A percentile compares a stretch with the other conserved stretches of the same genome.
Conservation (phyloP, 2,329 filamentous ascomycete species). For the Trichothecium roseum region DNA sequence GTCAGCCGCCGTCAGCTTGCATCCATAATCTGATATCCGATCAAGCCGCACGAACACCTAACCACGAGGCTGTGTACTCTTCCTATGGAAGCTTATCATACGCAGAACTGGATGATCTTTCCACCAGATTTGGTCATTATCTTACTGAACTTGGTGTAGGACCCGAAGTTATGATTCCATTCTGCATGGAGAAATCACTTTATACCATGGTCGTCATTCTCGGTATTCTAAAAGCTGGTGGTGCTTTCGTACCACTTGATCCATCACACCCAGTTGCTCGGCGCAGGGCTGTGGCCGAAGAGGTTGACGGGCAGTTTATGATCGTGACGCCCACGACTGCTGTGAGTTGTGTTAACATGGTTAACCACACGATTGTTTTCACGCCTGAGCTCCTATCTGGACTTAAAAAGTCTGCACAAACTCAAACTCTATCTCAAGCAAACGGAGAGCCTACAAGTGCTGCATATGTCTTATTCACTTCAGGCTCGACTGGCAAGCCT, state of each 20-base stretch:
- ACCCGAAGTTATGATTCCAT: constrained; percentile 8
- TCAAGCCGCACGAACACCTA: constrained; percentile 1
- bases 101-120: constrained; percentile 1
- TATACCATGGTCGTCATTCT: constrained; percentile 16
- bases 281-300: neutral
- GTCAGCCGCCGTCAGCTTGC: neutral
- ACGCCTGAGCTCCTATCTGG: neutral
- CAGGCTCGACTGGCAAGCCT: constrained; percentile 11
- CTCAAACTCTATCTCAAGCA: neutral
- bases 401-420: neutral
- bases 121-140: constrained; percentile 1
- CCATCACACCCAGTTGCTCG: constrained; percentile 6
- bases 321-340: neutral
- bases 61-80: constrained; percentile 6
- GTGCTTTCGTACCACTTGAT: constrained; percentile 18
- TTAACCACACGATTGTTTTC: neutral
- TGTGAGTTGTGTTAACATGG: neutral
- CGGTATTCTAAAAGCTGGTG: constrained; percentile 17
- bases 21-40: constrained; percentile 3
- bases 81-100: constrained; percentile 2
- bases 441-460: constrained; percentile 2
- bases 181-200: constrained; percentile 16
- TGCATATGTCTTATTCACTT: constrained; percentile 11
- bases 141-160: constrained; percentile 11
- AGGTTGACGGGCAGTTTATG: neutral